A percentile compares a stretch with the other conserved stretches of the same genome.
Evolutionary conservation across 805 yeast genomes (phyloP).

Genomic region (Ogataea polymorpha): DNA sequence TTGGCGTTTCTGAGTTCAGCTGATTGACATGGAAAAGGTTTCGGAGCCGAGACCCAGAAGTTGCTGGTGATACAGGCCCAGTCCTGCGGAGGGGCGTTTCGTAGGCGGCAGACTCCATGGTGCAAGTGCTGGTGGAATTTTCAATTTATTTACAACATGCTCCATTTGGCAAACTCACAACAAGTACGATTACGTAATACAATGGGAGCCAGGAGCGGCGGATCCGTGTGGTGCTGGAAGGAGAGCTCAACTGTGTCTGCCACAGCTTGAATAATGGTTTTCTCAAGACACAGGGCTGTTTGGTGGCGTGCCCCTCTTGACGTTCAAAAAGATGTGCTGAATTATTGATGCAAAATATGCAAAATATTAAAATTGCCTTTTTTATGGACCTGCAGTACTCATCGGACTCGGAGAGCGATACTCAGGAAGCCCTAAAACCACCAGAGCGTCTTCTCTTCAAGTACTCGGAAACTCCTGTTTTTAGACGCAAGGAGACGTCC

Average conservation of each 20-base stretch:
- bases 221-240: too few species aligned
- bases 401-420: conserved; percentile 8
- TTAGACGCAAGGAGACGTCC: background rate
- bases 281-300: background rate
- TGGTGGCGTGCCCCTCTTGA: background rate
- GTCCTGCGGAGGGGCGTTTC: conserved; percentile 5
- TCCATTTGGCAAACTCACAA: conserved; percentile 3
- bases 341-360: too few species aligned
- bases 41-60: conserved; percentile 11
- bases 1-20: conserved; percentile 12
- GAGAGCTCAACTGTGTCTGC: too few species aligned
- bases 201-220: background rate
- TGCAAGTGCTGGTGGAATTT: background rate
- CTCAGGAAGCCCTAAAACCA: conserved; percentile 1
- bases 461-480: conserved; percentile 12
- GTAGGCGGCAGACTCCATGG: background rate
- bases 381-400: conserved; percentile 13
- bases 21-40: conserved; percentile 3
- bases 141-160: conserved; percentile 6
- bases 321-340: too few species aligned
- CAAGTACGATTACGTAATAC: background rate
- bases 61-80: conserved; percentile 2
- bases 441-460: conserved; percentile 8
- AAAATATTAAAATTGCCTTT: too few species aligned
- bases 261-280: too few species aligned